phyloP scores from a whole-genome alignment of 2,329 filamentous ascomycete species.

The Capronia epimyces region DNA sequence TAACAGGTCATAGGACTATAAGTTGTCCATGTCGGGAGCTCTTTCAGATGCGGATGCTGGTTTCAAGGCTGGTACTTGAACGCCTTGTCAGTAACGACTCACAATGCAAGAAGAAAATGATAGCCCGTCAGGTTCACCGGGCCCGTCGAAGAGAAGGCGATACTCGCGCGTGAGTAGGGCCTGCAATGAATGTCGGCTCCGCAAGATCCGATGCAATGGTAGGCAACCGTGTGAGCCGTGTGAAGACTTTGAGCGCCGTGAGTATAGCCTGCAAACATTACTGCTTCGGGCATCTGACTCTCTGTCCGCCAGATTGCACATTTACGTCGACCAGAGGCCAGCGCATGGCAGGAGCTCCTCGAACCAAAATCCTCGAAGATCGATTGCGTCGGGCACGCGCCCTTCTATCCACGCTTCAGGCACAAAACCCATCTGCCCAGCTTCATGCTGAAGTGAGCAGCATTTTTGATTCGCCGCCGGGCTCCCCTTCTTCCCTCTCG shows the following conservation, averaged over 20 bases:
- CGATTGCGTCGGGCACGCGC: slow-evolving; percentile 19
- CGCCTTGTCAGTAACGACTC: neutral
- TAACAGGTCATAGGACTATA: neutral
- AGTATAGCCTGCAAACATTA: neutral
- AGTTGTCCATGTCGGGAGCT: neutral
- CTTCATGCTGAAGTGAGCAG: slow-evolving; percentile 11
- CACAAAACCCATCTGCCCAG: slow-evolving; percentile 11
- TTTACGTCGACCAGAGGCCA: slow-evolving; percentile 16
- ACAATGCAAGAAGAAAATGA: slow-evolving; percentile 12
- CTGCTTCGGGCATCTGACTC: neutral
- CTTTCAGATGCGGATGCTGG: slow-evolving; percentile 1
- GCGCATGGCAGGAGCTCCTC: slow-evolving; percentile 10
- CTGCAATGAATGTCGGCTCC: slow-evolving; percentile 39
- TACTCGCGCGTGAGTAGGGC: slow-evolving; percentile 28
- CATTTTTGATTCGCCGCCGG: slow-evolving; percentile 21
- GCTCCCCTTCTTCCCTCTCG: slow-evolving; percentile 2
- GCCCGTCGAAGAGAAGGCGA: slow-evolving; percentile 9
- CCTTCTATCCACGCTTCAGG: slow-evolving; percentile 10
- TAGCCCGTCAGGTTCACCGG: slow-evolving; percentile 13
- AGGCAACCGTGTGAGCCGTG: slow-evolving; percentile 40
- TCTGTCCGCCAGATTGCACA: slow-evolving; percentile 15
- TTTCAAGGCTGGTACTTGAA: neutral
- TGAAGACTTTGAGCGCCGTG: slow-evolving; percentile 15
- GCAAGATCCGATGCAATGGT: slow-evolving; percentile 41
- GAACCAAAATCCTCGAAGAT: slow-evolving; percentile 24